Evolutionary conservation across 176 grass and related monocot species (phyloP).

Genomic region (Musa beccarii): DNA sequence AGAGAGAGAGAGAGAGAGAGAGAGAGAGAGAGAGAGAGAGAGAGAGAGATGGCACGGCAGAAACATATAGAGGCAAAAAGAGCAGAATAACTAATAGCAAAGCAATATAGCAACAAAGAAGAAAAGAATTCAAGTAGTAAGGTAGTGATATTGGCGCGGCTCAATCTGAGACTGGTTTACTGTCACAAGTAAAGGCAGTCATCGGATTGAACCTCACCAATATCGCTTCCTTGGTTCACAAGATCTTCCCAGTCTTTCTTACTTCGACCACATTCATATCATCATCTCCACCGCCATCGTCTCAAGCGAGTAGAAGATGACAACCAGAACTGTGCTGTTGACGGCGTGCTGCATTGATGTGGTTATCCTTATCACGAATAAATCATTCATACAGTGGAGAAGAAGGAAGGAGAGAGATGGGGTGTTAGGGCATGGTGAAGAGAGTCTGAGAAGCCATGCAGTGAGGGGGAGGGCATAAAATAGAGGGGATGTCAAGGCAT

Average conservation of each 20-base stretch:
- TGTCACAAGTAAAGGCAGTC: conserved; percentile 26
- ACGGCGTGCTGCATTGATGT: no score
- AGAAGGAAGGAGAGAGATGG: not conserved
- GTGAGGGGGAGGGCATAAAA: not conserved
- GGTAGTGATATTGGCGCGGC: conserved; percentile 99
- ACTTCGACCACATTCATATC: no score
- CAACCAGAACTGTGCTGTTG: no score
- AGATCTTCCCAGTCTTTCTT: not conserved
- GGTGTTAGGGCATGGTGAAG: not conserved
- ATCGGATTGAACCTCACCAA: conserved; percentile 63
- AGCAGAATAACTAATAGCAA: not conserved
- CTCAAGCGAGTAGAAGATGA: no score
- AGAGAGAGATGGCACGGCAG: no score
- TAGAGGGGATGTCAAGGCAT: not conserved
- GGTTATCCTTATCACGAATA: conserved; percentile 15
- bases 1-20: no score
- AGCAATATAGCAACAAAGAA: no score
- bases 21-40: no score
- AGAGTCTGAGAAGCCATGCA: conserved; percentile 14
- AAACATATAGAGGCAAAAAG: not conserved
- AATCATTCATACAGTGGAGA: not conserved
- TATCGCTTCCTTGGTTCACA: conserved; percentile 23
- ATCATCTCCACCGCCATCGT: no score
- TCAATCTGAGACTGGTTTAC: conserved; percentile 77
- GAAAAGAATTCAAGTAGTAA: no score